phyloP scores from a whole-genome alignment of 139 green algal species.

The Marvania coccoides region DNA sequence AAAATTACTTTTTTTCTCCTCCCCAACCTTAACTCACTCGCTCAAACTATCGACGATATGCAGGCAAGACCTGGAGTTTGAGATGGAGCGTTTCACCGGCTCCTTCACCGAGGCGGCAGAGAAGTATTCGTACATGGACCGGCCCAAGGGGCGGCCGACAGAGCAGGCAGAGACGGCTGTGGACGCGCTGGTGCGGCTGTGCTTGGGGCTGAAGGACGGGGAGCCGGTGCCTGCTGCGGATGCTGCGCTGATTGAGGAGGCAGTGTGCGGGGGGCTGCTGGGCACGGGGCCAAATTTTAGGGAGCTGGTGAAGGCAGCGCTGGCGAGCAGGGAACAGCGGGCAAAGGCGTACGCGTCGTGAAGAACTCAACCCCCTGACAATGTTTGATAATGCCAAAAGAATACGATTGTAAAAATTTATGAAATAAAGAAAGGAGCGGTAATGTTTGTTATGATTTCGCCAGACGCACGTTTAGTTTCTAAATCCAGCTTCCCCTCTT shows the following conservation, averaged over 20 bases:
- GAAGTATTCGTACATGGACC: conserved; percentile 19
- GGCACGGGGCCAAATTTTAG: background rate
- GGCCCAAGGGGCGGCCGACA: background rate
- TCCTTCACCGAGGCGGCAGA: background rate
- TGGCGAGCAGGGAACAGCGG: conserved; percentile 7
- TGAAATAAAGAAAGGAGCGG: background rate
- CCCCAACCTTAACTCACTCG: too few relatives aligned
- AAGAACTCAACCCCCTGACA: background rate
- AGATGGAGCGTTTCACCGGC: conserved; percentile 67
- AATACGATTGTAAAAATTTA: too few relatives aligned
- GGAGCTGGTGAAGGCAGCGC: conserved; percentile 3
- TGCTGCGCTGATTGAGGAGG: background rate
- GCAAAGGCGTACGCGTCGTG: conserved; percentile 1
- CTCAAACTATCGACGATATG: background rate
- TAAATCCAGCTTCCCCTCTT: background rate
- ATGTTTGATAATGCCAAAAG: too few relatives aligned
- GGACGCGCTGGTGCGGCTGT: conserved; percentile 16
- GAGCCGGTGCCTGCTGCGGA: conserved; percentile 8
- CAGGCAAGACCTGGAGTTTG: conserved; percentile 71
- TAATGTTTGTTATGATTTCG: background rate
- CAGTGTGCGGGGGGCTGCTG: conserved; percentile 11
- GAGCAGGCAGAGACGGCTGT: conserved; percentile 20
- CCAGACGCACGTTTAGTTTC: background rate
- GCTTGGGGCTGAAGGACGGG: conserved; percentile 19
- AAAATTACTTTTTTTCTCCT: too few relatives aligned